Base-by-base conservation (phyloP, 2,329 filamentous ascomycete genomes). In the Catunica adiposa region DNA sequence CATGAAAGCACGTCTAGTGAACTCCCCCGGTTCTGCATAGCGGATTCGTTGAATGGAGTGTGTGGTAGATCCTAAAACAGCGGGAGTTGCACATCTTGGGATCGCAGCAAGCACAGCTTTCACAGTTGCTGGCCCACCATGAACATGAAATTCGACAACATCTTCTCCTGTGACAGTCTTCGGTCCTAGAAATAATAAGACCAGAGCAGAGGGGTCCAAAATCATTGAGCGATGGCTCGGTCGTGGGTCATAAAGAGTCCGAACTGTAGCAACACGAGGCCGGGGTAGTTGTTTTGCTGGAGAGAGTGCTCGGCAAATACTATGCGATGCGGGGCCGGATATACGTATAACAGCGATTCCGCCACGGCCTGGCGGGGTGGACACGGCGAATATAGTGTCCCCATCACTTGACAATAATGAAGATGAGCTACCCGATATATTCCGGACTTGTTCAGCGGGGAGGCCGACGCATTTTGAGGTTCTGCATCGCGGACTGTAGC, bases 21-120 rank as follows among this genome's bases (percentile, higher is more conserved):
- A 98, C 66, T 98, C 92, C 56, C 92, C 92, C 0, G 92, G 84
- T 64, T 96, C 90, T 2, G 92, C 92, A 65, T 94, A 94, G 29
- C 89, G 86, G 57, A 95, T 80, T 11, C 62, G 63, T 22, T 23
- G 51, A 17, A 14, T 4, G 7, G 20, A 37, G 15, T 55, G 31
- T 17, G 20, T 22, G 26, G n/a, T 9, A 22, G 23, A 22, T 25
- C 31, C 58, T 54, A 23, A 57, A 23, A 31, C 17, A 34, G 29
- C 60, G 51, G 8, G 40, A 23, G 20, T 5, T 11, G 44, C 59
- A 61, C 75, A 80, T 46, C 69, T 68, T 0, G 85, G 76, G 56
- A 98, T 86, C 3, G 89, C 88, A 23, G 78, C 71, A 1, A 98
- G 73, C 0, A 96, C 85, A 1, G 90, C 87, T 64, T 86, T 89